phyloP scores from a whole-genome alignment of 352 stramenopile species.

The Pythium guiyangense region DNA sequence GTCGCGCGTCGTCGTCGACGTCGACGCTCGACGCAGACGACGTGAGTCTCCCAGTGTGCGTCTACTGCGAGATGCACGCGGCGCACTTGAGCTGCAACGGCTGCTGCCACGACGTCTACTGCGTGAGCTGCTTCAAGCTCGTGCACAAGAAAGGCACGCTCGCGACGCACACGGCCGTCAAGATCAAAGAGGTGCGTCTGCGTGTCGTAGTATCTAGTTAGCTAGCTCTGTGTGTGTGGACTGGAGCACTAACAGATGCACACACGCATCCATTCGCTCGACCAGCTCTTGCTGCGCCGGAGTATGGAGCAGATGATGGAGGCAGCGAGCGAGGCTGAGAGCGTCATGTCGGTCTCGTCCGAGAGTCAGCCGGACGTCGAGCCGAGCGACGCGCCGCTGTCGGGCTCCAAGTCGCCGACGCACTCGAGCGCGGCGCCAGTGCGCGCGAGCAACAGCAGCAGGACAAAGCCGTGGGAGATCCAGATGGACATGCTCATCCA shows the following conservation, averaged over 20 bases:
- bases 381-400: conserved; percentile 8
- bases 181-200: conserved; percentile 36
- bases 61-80: conserved; percentile 76
- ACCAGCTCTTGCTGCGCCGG: conserved; percentile 4
- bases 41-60: conserved; percentile 26
- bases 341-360: conserved; percentile 2
- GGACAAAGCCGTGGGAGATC: conserved; percentile 72
- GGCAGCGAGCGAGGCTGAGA: conserved; percentile 1
- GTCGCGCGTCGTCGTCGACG: conserved; percentile 6
- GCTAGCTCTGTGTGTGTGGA: background rate
- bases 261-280: too few relatives aligned
- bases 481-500: conserved; percentile 85
- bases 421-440: background rate
- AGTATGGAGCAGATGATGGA: conserved; percentile 6
- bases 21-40: conserved; percentile 6
- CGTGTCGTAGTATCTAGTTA: too few relatives aligned
- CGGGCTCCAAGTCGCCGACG: conserved; percentile 7
- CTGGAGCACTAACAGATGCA: background rate
- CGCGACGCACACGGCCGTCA: conserved; percentile 73
- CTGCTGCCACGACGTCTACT: conserved; percentile 85
- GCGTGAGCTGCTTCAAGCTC: conserved; percentile 84
- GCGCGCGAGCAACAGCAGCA: conserved; percentile 1
- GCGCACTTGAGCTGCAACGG: conserved; percentile 75
- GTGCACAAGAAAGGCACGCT: conserved; percentile 85
- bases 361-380: conserved; percentile 10